These are phyloP conservation scores for Scytalidium lignicola DNA, from an alignment of 2,329 filamentous ascomycete species.

Conservation along the genomic window DNA sequence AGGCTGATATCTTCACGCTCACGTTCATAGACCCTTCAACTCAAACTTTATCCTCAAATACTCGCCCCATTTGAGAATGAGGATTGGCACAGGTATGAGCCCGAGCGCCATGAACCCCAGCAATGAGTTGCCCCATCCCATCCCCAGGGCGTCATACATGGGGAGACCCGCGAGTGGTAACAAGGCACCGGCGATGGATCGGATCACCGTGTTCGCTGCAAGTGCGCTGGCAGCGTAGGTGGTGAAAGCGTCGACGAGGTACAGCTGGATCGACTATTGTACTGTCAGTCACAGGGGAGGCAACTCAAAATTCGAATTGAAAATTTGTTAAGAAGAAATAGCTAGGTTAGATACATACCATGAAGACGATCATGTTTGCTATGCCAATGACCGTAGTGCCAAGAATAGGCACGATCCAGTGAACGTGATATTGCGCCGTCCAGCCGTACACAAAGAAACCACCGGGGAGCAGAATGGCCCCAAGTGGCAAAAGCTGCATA, in stretches of 20 bases:
- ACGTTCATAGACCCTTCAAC: constrained; percentile 11
- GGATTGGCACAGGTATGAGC: no score
- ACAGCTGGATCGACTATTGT: constrained; percentile 42
- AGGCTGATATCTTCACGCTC: neutral
- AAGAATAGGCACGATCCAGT: constrained; percentile 37
- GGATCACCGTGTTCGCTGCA: constrained; percentile 54
- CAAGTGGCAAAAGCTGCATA: constrained; percentile 36
- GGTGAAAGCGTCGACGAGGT: constrained; percentile 38
- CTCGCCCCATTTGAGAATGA: constrained; percentile 35
- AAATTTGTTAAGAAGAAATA: constrained; percentile 34
- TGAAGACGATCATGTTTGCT: constrained; percentile 40
- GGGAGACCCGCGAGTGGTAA: constrained; percentile 53
- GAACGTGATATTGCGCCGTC: constrained; percentile 34
- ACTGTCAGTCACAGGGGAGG: no score
- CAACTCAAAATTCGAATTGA: no score
- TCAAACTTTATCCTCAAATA: constrained; percentile 31
- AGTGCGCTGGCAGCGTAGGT: constrained; percentile 40
- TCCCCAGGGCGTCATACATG: constrained; percentile 33
- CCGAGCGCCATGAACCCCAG: constrained; percentile 38
- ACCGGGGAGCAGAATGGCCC: constrained; percentile 32
- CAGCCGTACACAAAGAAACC: constrained; percentile 47
- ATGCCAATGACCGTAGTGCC: constrained; percentile 42
- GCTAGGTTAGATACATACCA: constrained; percentile 21
- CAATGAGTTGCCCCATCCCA: constrained; percentile 44
- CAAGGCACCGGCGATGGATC: constrained; percentile 56